These are phyloP conservation scores for Scenedesmus sp. DNA, from an alignment of 163 green algal genomes.

Conservation along the genomic window DNA sequence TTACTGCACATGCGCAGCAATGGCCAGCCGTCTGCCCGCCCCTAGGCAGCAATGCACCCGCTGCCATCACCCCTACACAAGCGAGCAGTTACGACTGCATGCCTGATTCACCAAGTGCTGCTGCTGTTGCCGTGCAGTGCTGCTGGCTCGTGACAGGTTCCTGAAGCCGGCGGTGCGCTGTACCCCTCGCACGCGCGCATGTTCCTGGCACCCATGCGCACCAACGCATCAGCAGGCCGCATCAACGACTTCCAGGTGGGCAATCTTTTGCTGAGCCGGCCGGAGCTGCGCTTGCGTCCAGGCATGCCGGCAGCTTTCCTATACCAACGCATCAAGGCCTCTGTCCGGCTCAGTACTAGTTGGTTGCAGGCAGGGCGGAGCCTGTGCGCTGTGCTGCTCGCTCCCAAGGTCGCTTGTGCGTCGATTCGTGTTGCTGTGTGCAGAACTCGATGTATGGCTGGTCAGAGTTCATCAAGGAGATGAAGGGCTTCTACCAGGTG, in stretches of 20 bases:
- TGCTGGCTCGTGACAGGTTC: constrained; percentile 71
- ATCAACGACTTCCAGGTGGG: constrained; percentile 82
- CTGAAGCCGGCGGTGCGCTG: constrained; percentile 91
- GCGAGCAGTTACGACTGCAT: no score
- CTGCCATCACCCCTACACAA: no score
- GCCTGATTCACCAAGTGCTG: no score
- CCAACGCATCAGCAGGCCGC: constrained; percentile 66
- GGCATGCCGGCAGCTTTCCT: no score
- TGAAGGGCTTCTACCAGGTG: no score
- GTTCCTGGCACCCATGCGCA: constrained; percentile 86
- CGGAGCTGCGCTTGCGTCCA: no score
- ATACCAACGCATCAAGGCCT: no score
- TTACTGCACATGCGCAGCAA: no score
- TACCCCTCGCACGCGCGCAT: constrained; percentile 95
- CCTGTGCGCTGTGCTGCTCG: background rate
- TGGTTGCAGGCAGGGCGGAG: no score
- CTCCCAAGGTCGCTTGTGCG: background rate
- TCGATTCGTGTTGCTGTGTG: constrained; percentile 1
- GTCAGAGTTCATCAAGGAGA: constrained; percentile 89
- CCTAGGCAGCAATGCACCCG: no score
- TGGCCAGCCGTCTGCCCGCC: no score
- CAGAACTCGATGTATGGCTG: constrained; percentile 90
- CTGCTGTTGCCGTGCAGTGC: constrained; percentile 4
- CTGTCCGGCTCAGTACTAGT: background rate
- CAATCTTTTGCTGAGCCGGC: no score